Evolutionary conservation across 352 stramenopile genomes (phyloP), one percentile per base, ranked within the genome.

Genomic region (Phytophthora cactorum): DNA sequence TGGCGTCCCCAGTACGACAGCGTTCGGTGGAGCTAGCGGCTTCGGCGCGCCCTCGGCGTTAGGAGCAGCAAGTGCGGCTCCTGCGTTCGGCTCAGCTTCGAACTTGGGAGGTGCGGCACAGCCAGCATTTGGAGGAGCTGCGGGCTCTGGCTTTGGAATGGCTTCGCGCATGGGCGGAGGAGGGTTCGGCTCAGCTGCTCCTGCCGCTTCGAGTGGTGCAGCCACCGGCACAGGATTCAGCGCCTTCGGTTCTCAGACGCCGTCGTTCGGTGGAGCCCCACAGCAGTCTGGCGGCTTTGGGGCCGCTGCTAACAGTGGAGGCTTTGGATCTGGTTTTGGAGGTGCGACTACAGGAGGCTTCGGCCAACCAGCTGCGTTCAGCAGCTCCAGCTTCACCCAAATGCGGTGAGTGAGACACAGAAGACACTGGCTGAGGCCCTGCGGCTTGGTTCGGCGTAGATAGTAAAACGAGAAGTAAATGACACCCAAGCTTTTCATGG

Each of bases 41-140:
- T 93, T 93, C 45, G 85, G 83, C 38, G 59, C 81, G 9, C 68
- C 82, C 7, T 75, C 82, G 0, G 54, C 76, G 0, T 79, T 91
- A n/a, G 82, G 85, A 38, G 65, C 53, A 54, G 65, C 68, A 1
- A 72, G 63, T 49, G 56, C 77, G 5, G 43, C 65, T 1, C 76
- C 81, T 52, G 66, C 78, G 27, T 91, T 91, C 32, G 83, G 83
- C 10, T 77, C 82, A 3, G 71, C 79, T 36, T 91, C 81, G 1
- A 50, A 66, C 5, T 51, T 90, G 0, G 81, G 84, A 54, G 79
- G 64, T 31, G 31, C 69, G 8, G 68, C 74, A 15, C 69, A 78
- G 22, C 68, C 79, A 17, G 66, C 69, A 0, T 84, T 88, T 51
- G 77, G 75, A 43, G 39, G 47, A 51, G 51, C 55, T 59, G n/a